Conservation (phyloP, 2,329 filamentous ascomycete species). For the Hypoxylon sp. region DNA sequence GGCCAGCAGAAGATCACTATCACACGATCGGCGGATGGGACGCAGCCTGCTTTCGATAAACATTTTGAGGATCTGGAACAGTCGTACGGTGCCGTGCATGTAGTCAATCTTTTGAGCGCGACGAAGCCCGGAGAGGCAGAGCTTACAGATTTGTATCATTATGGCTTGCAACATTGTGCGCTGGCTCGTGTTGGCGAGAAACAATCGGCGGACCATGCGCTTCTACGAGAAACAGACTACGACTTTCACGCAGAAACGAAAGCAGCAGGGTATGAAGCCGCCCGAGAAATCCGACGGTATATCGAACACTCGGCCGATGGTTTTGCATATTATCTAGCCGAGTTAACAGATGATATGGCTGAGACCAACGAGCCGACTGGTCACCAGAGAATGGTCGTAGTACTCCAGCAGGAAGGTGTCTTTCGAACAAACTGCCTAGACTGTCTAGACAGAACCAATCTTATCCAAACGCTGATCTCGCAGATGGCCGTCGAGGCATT, state of each 20-base stretch:
- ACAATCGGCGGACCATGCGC: constrained; percentile 71
- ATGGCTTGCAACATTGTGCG: constrained; percentile 78
- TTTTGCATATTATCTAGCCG: constrained; percentile 91
- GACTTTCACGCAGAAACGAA: constrained; percentile 97
- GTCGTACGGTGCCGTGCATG: constrained; percentile 88
- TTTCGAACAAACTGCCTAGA: constrained; percentile 97
- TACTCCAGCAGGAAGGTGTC: constrained; percentile 92
- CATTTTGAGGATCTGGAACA: constrained; percentile 90
- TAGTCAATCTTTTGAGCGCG: constrained; percentile 93
- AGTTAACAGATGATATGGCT: constrained; percentile 69
- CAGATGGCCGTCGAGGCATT: constrained; percentile 92
- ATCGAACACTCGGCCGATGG: constrained; percentile 82
- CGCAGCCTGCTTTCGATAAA: constrained; percentile 93
- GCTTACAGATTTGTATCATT: constrained; percentile 79
- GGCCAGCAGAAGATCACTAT: constrained; percentile 94
- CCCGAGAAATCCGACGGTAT: constrained; percentile 80
- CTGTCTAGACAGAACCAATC: constrained; percentile 93
- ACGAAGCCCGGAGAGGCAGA: constrained; percentile 87
- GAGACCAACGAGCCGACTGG: constrained; percentile 51
- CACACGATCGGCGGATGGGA: constrained; percentile 87
- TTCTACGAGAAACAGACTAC: constrained; percentile 85
- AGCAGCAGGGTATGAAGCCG: constrained; percentile 88
- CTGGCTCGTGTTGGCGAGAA: constrained; percentile 69
- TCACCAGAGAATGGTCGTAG: constrained; percentile 64
- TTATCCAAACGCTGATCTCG: constrained; percentile 95